Evolutionary conservation across 768 basidiomycete genomes (phyloP).

Genomic region (Kwoniella newhampshirensis): DNA sequence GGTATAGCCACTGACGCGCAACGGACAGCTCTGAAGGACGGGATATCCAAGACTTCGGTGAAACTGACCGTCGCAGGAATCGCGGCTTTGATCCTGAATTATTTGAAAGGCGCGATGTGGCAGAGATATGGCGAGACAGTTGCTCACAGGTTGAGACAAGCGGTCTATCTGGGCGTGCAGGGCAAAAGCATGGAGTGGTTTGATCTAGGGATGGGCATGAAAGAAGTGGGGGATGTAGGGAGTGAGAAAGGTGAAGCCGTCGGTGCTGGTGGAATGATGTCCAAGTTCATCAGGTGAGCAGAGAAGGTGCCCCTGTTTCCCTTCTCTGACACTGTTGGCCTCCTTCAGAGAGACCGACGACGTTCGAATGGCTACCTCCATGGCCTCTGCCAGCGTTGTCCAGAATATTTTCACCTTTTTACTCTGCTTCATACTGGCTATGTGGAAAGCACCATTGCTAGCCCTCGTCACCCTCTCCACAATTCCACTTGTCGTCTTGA

Average conservation of each 20-base stretch:
- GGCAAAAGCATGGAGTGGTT: conserved; percentile 85
- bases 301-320: no score
- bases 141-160: conserved; percentile 64
- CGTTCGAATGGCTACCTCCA: conserved; percentile 77
- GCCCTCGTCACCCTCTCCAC: conserved; percentile 89
- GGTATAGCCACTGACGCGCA: conserved; percentile 35
- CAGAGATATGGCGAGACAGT: conserved; percentile 82
- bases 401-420: conserved; percentile 79
- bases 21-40: conserved; percentile 28
- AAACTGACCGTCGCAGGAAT: conserved; percentile 49
- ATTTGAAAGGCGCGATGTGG: conserved; percentile 76
- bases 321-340: conserved; percentile 4
- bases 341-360: conserved; percentile 83
- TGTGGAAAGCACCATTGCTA: conserved; percentile 74
- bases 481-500: conserved; percentile 74
- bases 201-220: conserved; percentile 67
- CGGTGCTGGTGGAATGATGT: conserved; percentile 88
- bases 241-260: conserved; percentile 60
- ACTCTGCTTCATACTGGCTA: conserved; percentile 76
- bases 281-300: conserved; percentile 76
- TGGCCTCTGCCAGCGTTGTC: conserved; percentile 72
- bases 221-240: conserved; percentile 45
- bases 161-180: conserved; percentile 69
- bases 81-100: conserved; percentile 63
- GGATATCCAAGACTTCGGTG: conserved; percentile 38